Conservation (phyloP, 192 early-diverging fungal species). For the Piromyces finnis region DNA sequence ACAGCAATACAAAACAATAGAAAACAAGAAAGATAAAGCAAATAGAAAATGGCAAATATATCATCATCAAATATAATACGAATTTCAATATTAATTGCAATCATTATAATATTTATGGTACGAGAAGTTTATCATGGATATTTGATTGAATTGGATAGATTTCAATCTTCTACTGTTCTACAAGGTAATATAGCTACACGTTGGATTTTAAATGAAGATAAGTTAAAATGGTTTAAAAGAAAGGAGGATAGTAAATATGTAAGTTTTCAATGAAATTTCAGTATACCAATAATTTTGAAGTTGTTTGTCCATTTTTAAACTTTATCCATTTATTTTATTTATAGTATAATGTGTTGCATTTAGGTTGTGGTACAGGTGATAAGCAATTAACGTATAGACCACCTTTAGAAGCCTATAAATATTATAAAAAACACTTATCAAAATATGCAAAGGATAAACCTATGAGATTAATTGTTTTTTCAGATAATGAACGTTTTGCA, state of each 20-base stretch:
- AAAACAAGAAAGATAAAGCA: too few species aligned
- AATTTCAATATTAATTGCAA: too few species aligned
- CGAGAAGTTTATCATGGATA: neutral
- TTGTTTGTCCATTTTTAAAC: too few species aligned
- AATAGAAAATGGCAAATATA: too few species aligned
- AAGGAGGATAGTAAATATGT: neutral
- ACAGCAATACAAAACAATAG: too few species aligned
- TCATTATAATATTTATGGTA: neutral
- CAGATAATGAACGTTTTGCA: neutral
- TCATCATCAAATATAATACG: too few species aligned
- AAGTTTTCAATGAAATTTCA: neutral
- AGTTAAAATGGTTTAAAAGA: neutral
- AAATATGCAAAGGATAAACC: neutral
- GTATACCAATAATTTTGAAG: too few species aligned
- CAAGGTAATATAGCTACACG: neutral
- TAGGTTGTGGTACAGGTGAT: neutral
- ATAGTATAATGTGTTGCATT: neutral
- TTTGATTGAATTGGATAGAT: neutral
- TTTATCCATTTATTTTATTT: too few species aligned
- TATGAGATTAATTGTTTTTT: neutral
- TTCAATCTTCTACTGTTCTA: neutral
- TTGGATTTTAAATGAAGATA: neutral
- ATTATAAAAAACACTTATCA: neutral
- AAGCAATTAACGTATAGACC: neutral
- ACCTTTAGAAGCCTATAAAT: neutral